Evolutionary conservation across 73 alveolate genomes (phyloP), one percentile per base, ranked within the genome.

Genomic region (Paraurostyla sp.): DNA sequence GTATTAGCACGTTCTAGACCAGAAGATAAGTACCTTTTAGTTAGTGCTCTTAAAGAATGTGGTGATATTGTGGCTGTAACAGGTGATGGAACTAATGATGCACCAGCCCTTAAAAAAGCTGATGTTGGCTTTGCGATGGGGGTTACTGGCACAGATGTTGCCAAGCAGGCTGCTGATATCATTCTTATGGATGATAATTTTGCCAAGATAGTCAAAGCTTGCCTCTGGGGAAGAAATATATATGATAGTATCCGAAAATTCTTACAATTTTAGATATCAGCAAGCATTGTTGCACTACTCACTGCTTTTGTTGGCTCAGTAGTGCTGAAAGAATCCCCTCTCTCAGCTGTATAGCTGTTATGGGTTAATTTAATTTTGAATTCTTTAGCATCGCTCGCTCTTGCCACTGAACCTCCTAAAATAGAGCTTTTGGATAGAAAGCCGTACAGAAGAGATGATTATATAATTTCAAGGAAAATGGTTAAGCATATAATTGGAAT

Each of bases 341-440:
- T 94, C 42, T 81, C 83, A 84, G 82, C 98, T 42, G 92, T 94
- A 41, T 94, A 94, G 81, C 80, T 94, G 92, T 60, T 86, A 57
- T 95, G 97, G 98, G 98, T 97, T 23, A 97, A 97, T 91, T 75
- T 97, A 81, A 96, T 97, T 30, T 96, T 97, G 99, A 99, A 97
- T 89, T 93, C 99, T 41, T 93, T 97, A 59, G 99, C 99, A 0
- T 94, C 99, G 27, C 80, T 97, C 18, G 99, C 99, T n/a, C 90
- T 97, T 48, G 99, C 99, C 0, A 97, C 99, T 30, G 99, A 97
- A 54, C 98, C 97, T 27, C 99, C 99, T 1, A 92, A 94, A 80
- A 94, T 85, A 27, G 94, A 93, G 22, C 91, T 97, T 69, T 86
- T 97, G 40, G 50, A 75, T 42, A 87, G 94, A 93, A 88, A 76